Conservation (phyloP, 192 early-diverging fungal species). For the Linnemannia hyalina region DNA sequence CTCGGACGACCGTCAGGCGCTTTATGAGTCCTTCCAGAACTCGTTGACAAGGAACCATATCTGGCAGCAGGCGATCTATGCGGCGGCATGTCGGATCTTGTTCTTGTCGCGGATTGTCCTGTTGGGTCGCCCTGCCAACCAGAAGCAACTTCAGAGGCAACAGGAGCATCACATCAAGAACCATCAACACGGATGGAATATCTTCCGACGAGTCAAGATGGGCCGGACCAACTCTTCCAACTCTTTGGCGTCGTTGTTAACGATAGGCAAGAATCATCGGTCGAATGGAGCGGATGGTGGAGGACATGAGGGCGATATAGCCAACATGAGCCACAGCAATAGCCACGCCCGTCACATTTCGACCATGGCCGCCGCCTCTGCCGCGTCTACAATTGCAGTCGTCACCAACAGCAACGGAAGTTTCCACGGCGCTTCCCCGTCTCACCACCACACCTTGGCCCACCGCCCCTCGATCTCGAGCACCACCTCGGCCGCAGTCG, state of each 20-base stretch:
- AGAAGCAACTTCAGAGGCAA: constrained; percentile 30
- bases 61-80: constrained; percentile 57
- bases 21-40: constrained; percentile 58
- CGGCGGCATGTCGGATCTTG: constrained; percentile 56
- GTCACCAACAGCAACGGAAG: constrained; percentile 10
- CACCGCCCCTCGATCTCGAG: not conserved
- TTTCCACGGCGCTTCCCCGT: not conserved
- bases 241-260: constrained; percentile 40
- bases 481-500: constrained; percentile 6
- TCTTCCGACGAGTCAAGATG: constrained; percentile 39
- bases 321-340: constrained; percentile 39
- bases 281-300: constrained; percentile 48
- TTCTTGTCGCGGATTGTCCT: constrained; percentile 49
- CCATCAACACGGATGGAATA: constrained; percentile 45
- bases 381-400: not conserved
- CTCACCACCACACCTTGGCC: not conserved
- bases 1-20: constrained; percentile 57
- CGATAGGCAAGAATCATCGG: constrained; percentile 26
- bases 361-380: not conserved
- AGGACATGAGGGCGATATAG: constrained; percentile 28
- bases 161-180: constrained; percentile 45
- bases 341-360: constrained; percentile 23
- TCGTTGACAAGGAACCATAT: constrained; percentile 61
- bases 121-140: constrained; percentile 46
- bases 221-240: constrained; percentile 43